Evolutionary conservation across 2,329 filamentous ascomycete species (phyloP), one percentile per base, ranked within the genome.

Genomic region (Fusarium buxicola): DNA sequence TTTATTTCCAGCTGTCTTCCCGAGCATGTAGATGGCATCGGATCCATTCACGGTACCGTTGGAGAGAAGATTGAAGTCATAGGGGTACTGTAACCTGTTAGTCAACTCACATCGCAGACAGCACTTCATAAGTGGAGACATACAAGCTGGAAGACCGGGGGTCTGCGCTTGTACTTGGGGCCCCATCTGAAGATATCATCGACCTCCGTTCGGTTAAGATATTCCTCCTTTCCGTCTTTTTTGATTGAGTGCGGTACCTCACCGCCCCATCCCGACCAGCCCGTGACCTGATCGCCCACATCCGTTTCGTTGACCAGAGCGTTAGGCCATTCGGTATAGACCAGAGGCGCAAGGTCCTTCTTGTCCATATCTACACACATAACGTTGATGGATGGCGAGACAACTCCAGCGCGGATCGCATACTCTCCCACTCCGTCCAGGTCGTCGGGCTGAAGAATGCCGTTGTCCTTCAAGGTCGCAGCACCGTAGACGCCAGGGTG

Each of bases 181-280:
- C 87, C 87, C 86, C 90, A 93, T 9, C 80, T 79, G 67, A 94
- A 94, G 2, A 93, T 76, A 3, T 90, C 83, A 66, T 94, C 90
- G 0, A 92, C 85, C 0, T 78, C 82, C 0, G 87, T 91, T 10
- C 74, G 73, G 59, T 88, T 88, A 1, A 83, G 69, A 73, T 77
- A 87, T 3, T 79, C 69, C 0, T 32, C 10, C 12, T 63, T 49
- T 5, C 65, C 63, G 11, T 64, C 48, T 0, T 71, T 46, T 2
- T 77, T 69, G 1, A 69, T 50, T 1, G 67, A 39, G 0, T 49
- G 36, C 0, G 81, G 79, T 0, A 84, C 71, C 3, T 82, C 76
- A 0, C 59, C 49, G 7, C 68, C 41, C 78, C 82, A 85, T 4
- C 71, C 74, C 3, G 50, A 34, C 34, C 66, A 70, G 8, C 75